Conservation (phyloP, 2,329 filamentous ascomycete species). For the Moelleriella libera region DNA sequence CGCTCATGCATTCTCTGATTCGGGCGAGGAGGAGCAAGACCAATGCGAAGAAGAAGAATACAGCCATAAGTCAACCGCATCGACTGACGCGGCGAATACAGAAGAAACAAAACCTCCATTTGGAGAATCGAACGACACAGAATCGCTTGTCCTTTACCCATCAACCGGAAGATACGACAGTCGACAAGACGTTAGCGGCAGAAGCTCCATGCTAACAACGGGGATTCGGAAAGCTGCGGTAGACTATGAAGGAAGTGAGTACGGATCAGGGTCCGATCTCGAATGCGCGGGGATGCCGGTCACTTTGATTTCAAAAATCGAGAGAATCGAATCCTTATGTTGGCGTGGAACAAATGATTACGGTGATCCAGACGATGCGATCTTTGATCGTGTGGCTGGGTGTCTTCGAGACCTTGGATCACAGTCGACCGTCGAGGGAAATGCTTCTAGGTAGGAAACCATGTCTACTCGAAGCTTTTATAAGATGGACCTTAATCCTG, state of each 20-base stretch:
- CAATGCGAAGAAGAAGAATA: slow-evolving; percentile 17
- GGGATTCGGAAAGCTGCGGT: slow-evolving; percentile 38
- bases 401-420: slow-evolving; percentile 58
- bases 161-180: no score
- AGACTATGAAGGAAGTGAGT: slow-evolving; percentile 61
- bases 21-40: slow-evolving; percentile 48
- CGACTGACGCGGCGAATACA: no score
- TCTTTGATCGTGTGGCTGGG: slow-evolving; percentile 55
- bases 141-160: no score
- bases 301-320: slow-evolving; percentile 54
- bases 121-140: no score
- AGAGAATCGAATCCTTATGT: slow-evolving; percentile 57
- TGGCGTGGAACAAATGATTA: slow-evolving; percentile 51
- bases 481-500: no score
- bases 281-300: slow-evolving; percentile 54
- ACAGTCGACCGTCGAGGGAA: slow-evolving; percentile 58
- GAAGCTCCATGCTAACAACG: slow-evolving; percentile 11
- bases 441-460: slow-evolving; percentile 47
- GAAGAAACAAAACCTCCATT: no score
- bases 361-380: slow-evolving; percentile 48
- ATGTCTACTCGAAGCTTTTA: neutral
- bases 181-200: no score
- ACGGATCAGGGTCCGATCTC: slow-evolving; percentile 57
- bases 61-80: neutral
- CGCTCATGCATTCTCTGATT: slow-evolving; percentile 56